A percentile compares a stretch with the other conserved stretches of the same genome.
phyloP scores from a whole-genome alignment of 2,329 filamentous ascomycete genomes.

The Cercospora brassicicola region DNA sequence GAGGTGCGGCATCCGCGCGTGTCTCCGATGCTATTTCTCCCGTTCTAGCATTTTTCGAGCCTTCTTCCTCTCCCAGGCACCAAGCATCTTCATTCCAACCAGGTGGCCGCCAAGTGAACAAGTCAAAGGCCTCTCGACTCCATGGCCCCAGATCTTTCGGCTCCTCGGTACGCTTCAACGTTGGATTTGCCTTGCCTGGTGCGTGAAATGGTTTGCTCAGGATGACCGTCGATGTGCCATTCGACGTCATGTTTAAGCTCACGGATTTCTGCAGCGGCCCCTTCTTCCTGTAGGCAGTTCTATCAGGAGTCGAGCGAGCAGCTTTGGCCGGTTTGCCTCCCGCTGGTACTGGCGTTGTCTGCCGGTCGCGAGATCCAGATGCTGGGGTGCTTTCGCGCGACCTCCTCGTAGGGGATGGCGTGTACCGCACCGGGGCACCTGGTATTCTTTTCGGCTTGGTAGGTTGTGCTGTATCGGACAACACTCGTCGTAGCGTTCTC shows the following conservation, averaged over 20 bases:
- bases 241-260: conserved; percentile 29
- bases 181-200: conserved; percentile 26
- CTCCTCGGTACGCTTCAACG: conserved; percentile 29
- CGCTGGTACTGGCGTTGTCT: background rate
- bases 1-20: background rate
- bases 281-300: conserved; percentile 15
- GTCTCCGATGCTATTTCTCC: background rate
- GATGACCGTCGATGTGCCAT: conserved; percentile 34
- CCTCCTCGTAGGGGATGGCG: conserved; percentile 28
- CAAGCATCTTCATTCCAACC: conserved; percentile 39
- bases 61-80: conserved; percentile 24
- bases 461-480: conserved; percentile 21
- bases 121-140: conserved; percentile 67
- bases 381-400: conserved; percentile 21
- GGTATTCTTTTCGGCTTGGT: conserved; percentile 24
- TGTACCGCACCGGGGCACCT: conserved; percentile 36
- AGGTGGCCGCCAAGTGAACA: conserved; percentile 62
- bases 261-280: conserved; percentile 30
- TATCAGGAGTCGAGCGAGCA: conserved; percentile 3
- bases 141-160: conserved; percentile 62
- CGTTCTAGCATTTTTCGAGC: background rate
- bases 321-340: background rate
- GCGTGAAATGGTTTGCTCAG: conserved; percentile 35
- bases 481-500: conserved; percentile 22
- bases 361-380: background rate